These are phyloP conservation scores for Pseudotsuga menziesii DNA, from an alignment of 75 land plant genomes.

Conservation along the genomic window DNA sequence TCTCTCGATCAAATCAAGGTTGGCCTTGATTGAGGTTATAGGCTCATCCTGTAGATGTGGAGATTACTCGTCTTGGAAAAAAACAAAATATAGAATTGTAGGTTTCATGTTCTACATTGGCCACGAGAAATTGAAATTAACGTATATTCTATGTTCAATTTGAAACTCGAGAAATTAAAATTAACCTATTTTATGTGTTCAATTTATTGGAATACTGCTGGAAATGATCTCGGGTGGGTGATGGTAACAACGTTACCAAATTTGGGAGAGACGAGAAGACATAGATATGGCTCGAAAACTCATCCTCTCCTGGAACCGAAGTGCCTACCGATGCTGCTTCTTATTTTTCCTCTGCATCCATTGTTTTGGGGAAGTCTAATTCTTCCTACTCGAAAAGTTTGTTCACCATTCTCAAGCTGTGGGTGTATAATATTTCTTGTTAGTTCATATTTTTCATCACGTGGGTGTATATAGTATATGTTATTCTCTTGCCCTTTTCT, in stretches of 20 bases:
- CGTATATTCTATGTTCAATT: too few relatives aligned
- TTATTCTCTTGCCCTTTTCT: too few relatives aligned
- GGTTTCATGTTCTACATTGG: too few relatives aligned
- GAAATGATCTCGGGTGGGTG: conserved; percentile 39
- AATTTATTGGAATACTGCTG: not conserved
- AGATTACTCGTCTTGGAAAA: too few relatives aligned
- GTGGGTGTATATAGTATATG: too few relatives aligned
- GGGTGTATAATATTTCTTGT: not conserved
- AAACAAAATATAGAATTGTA: too few relatives aligned
- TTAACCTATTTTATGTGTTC: not conserved
- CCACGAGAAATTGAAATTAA: too few relatives aligned
- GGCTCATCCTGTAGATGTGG: too few relatives aligned
- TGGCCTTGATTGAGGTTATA: too few relatives aligned
- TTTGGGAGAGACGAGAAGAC: conserved; percentile 94
- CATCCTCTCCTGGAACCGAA: conserved; percentile 47
- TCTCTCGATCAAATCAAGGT: too few relatives aligned
- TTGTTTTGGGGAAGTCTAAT: conserved; percentile 25
- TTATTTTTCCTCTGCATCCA: conserved; percentile 83
- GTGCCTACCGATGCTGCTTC: conserved; percentile 71
- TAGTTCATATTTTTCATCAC: not conserved
- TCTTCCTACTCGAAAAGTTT: too few relatives aligned
- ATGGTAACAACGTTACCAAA: conserved; percentile 58
- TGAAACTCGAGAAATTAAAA: not conserved
- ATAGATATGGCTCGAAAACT: conserved; percentile 58
- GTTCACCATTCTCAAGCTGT: not conserved